These are phyloP conservation scores for Vigna unguiculata DNA, from an alignment of 306 rosid genomes.

Conservation along the genomic window DNA sequence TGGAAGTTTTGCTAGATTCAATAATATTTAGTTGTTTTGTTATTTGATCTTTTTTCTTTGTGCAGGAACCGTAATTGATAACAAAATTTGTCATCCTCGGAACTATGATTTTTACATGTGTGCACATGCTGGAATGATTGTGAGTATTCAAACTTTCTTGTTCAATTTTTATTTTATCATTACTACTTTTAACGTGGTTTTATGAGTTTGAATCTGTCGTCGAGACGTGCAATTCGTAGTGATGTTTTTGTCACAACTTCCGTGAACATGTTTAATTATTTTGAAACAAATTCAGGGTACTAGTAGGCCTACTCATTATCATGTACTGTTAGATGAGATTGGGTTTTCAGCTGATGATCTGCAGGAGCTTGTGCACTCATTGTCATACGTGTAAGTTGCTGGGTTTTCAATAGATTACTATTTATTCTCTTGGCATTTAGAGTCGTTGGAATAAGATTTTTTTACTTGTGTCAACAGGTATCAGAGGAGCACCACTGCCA, in stretches of 20 bases:
- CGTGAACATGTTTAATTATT: background rate
- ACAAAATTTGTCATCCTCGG: slow-evolving; percentile 84
- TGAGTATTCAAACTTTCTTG: slow-evolving; percentile 42
- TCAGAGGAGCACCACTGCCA: slow-evolving; percentile 95
- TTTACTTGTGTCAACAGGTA: slow-evolving; percentile 57
- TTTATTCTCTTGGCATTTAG: background rate
- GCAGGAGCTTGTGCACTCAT: slow-evolving; percentile 89
- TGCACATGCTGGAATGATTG: slow-evolving; percentile 99
- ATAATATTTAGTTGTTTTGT: background rate
- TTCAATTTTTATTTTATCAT: background rate
- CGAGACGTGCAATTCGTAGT: background rate
- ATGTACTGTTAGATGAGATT: slow-evolving; percentile 77
- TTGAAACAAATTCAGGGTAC: slow-evolving; percentile 70
- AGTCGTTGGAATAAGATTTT: no score
- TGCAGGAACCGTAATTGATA: slow-evolving; percentile 90
- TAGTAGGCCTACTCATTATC: slow-evolving; percentile 90
- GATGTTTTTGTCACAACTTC: background rate
- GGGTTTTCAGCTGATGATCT: slow-evolving; percentile 91
- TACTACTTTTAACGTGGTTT: background rate
- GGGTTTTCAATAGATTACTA: background rate
- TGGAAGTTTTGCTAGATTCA: background rate
- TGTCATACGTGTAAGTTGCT: slow-evolving; percentile 90
- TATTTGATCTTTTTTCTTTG: background rate
- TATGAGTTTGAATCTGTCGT: background rate
- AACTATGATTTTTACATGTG: slow-evolving; percentile 91